A percentile compares a stretch with the other conserved stretches of the same genome.
These are phyloP conservation scores for Biscogniauxia sp. DNA, from an alignment of 2,329 filamentous ascomycete species.

Conservation along the genomic window DNA sequence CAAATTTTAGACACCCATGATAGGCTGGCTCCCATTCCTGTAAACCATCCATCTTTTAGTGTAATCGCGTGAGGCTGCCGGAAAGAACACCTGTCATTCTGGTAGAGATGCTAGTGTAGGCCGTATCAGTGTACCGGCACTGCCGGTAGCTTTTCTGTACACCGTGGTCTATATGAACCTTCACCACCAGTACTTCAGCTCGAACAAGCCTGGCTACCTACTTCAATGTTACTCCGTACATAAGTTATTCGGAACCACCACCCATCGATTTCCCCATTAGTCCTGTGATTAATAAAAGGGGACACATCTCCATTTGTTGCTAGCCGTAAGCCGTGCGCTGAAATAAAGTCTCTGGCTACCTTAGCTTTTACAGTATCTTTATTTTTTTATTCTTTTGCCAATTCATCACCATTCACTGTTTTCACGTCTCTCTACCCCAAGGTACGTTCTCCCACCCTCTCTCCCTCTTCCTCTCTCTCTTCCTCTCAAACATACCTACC, in stretches of 20 bases:
- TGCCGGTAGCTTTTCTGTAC: background rate
- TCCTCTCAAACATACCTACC: background rate
- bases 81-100: background rate
- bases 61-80: background rate
- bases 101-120: background rate
- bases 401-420: constrained; percentile 3
- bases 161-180: background rate
- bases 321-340: background rate
- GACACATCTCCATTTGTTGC: constrained; percentile 21
- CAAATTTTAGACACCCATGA: background rate
- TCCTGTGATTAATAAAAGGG: constrained; percentile 6
- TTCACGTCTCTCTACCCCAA: constrained; percentile 10
- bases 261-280: background rate
- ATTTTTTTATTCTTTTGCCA: constrained; percentile 2
- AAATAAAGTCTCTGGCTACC: constrained; percentile 8
- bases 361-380: background rate
- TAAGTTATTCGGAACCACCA: background rate
- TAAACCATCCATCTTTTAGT: background rate
- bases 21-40: background rate
- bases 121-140: too few relatives aligned
- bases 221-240: too few relatives aligned
- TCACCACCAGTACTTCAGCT: background rate
- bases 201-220: background rate
- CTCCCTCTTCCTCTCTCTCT: constrained; percentile 1
- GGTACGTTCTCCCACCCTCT: constrained; percentile 7